Percentiles rank a stretch among this genome's conserved stretches.
These are phyloP conservation scores for Aschersonia sp. DNA, from an alignment of 2,329 filamentous ascomycete genomes.

Conservation along the genomic window DNA sequence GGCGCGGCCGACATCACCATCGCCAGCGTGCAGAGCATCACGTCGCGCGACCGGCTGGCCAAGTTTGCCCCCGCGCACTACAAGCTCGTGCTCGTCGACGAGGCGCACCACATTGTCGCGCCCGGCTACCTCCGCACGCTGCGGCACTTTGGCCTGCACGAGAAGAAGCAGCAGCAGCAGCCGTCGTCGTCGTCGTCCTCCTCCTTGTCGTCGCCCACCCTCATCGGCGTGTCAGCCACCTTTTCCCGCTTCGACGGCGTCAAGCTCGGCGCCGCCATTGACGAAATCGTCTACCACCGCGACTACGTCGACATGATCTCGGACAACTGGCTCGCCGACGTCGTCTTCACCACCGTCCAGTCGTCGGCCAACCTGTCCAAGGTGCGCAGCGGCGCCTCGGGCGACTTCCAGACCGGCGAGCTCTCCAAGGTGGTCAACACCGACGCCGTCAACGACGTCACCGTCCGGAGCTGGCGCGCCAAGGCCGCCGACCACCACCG, in stretches of 20 bases:
- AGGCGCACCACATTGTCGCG: conserved; percentile 93
- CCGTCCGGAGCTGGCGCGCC: conserved; percentile 71
- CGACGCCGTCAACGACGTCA: conserved; percentile 63
- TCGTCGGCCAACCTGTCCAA: conserved; percentile 66
- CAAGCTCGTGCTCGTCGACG: conserved; percentile 88
- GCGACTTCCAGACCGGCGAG: conserved; percentile 69
- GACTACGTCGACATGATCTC: conserved; percentile 55
- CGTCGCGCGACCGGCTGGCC: conserved; percentile 56
- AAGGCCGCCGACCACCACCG: conserved; percentile 46
- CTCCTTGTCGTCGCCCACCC: conserved; percentile 30
- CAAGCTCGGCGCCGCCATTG: conserved; percentile 68
- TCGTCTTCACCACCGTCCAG: conserved; percentile 86
- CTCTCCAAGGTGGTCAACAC: conserved; percentile 78
- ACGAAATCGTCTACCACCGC: conserved; percentile 93
- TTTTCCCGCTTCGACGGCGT: conserved; percentile 70
- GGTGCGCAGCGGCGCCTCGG: conserved; percentile 43
- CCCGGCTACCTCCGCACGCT: conserved; percentile 62
- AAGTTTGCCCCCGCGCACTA: conserved; percentile 72
- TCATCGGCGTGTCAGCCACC: conserved; percentile 84
- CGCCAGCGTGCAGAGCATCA: conserved; percentile 77
- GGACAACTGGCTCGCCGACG: conserved; percentile 81
- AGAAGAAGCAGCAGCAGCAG: conserved; percentile 13
- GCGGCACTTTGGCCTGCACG: conserved; percentile 60
- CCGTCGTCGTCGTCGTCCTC: conserved; percentile 4
- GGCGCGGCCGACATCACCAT: conserved; percentile 84